Base-by-base conservation (phyloP, 2,329 filamentous ascomycete species). In the Orbilia blumenaviensis region DNA sequence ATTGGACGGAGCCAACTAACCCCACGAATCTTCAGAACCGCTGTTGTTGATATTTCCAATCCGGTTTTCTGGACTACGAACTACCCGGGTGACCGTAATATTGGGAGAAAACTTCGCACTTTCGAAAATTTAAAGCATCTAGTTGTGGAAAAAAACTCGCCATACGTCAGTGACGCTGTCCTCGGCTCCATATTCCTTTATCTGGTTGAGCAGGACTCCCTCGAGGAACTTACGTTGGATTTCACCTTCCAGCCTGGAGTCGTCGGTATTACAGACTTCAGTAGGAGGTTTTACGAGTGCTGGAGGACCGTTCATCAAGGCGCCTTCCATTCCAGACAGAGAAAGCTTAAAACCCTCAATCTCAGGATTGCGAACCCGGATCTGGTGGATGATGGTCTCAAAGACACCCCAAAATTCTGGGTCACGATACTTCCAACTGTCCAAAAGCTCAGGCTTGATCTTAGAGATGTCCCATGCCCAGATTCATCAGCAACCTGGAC, bases 161-260 rank as follows among this genome's bases (percentile, higher is more conserved):
- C 6, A 12, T 61, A n/a, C 4, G 72, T 58, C 8, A 69, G 64
- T 29, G 72, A 76, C 6, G 64, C 64, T 29, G 48, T 76, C 14
- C 48, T 69, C 6, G 64, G 64, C 9, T 68, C 72, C 1, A 12
- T 69, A 21, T 6, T 76, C 4, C 64, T 32, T 1, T 69, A 66
- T 41, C 32, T 76, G 3, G 72, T 69, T 3, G 58, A 76, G 38
- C 72, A 76, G 41, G 29, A 32, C 10, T 52, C 41, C 1, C 64
- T 76, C 10, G 29, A 69, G 29, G 48, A 68, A 21, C 64, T 76
- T 1, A 69, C 64, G 8, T 36, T 76, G 3, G 58, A 76, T 23
- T 36, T 64, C 7, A 29, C 63, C 23, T 16, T 76, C 38, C 14
- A 58, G n/a, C 12, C 14, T 21, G 25, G 36, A 60, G 14, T 10